Evolutionary conservation across 805 yeast genomes (phyloP).

Genomic region (Candida nanaspora): DNA sequence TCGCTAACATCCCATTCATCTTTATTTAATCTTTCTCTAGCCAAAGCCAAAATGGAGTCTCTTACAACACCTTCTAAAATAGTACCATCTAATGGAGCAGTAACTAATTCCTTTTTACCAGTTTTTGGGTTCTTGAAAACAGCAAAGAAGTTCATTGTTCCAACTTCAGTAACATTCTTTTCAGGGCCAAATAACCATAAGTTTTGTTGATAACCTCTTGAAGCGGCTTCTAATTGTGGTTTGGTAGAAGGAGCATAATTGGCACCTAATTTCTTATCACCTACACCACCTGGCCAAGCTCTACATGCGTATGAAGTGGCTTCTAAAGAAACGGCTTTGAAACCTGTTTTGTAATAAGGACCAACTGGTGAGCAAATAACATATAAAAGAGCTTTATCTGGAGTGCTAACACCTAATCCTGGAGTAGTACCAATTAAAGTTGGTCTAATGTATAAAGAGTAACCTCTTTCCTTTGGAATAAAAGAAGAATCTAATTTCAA

Average conservation of each 20-base stretch:
- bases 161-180: constrained; percentile 86
- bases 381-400: constrained; percentile 73
- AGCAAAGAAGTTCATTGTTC: constrained; percentile 93
- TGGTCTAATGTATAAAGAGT: constrained; percentile 89
- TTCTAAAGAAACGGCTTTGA: constrained; percentile 90
- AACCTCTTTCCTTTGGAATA: constrained; percentile 83
- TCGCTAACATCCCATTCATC: constrained; percentile 79
- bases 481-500: constrained; percentile 67
- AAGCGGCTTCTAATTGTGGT: constrained; percentile 87
- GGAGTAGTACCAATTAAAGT: constrained; percentile 90
- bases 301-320: constrained; percentile 95
- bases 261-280: constrained; percentile 94
- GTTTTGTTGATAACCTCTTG: constrained; percentile 91
- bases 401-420: constrained; percentile 80
- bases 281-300: constrained; percentile 99
- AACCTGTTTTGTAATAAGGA: constrained; percentile 91
- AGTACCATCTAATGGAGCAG: constrained; percentile 97
- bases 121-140: constrained; percentile 68
- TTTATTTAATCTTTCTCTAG: constrained; percentile 67
- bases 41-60: constrained; percentile 73
- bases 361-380: constrained; percentile 96
- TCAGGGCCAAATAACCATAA: constrained; percentile 94
- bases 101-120: constrained; percentile 86
- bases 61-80: constrained; percentile 96
- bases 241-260: constrained; percentile 93